Base-by-base conservation (phyloP, 176 grass and related monocot genomes). In the Oryza nivara region DNA sequence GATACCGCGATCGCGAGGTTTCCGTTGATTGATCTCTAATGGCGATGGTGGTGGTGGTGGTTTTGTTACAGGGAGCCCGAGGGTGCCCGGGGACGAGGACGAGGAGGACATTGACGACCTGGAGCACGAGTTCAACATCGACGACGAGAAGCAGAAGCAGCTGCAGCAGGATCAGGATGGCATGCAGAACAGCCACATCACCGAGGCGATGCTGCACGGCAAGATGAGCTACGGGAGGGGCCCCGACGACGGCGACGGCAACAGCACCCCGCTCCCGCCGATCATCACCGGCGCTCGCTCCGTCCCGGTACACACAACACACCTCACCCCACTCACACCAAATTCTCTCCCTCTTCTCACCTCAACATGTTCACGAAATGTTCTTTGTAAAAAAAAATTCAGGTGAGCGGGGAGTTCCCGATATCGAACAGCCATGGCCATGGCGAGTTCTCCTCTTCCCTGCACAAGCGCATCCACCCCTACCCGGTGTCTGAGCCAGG, bases 401-500 rank as follows among this genome's bases (percentile, higher is more conserved):
- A 99, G 96, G 96, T 94, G 79, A 99, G 96, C 44, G 93, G 91
- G 0, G 96, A 99, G 79, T 92, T 99, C 14, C 86, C 89, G 0
- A 67, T 94, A 8, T 52, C 81, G n/a, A 92, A 72, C 23, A 40
- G 86, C 47, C 80, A 95, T 76, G 87, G 83, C 75, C 87, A 89
- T 9, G 75, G 91, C 22, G 96, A 99, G 52, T 43, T 91, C 75
- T 73, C 93, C 19, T 91, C 96, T 2, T 89, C 96, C 28, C 78
- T 99, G 78, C 96, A 99, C 88, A 99, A 99, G 72, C 93, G 96
- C 73, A 84, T 99, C 86, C 91, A 99, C 80, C 96, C 96, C 3
- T 99, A 99, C 86, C 93, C 96, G 0, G 10, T 92, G 46, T 99
- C 96, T 16, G 96, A 99, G 87, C 84, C 93, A 68, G 96, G 96